Evolutionary conservation across 179 eudicot genomes (phyloP).

Genomic region (Pouteria campechiana): DNA sequence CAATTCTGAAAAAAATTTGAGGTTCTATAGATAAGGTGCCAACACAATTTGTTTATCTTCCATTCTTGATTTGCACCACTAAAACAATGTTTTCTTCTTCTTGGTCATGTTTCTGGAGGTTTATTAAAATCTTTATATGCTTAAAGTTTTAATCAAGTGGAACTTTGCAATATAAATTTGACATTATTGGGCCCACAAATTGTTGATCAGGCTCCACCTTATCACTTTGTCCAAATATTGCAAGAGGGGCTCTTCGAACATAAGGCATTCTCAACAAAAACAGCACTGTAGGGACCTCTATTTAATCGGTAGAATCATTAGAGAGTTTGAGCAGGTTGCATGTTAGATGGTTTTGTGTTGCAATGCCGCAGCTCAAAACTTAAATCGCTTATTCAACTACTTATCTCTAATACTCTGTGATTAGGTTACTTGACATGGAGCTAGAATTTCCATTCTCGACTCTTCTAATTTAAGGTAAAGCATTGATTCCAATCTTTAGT

Average conservation of each 20-base stretch:
- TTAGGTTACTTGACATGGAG: conserved; percentile 55
- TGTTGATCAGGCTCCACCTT: not conserved
- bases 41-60: too few relatives aligned
- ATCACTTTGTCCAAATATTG: too few relatives aligned
- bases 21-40: too few relatives aligned
- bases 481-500: too few relatives aligned
- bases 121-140: too few relatives aligned
- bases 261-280: too few relatives aligned
- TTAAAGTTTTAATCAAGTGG: not conserved
- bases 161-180: not conserved
- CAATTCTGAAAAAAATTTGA: too few relatives aligned
- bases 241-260: too few relatives aligned
- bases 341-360: not conserved
- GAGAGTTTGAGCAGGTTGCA: not conserved
- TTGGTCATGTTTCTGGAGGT: too few relatives aligned
- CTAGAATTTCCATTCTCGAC: conserved; percentile 84
- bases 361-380: not conserved
- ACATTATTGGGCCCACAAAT: not conserved
- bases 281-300: conserved; percentile 49
- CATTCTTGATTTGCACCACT: too few relatives aligned
- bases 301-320: not conserved
- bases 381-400: not conserved
- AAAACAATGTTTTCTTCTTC: too few relatives aligned
- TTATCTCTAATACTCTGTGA: not conserved
- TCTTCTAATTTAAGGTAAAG: conserved; percentile 91